Conservation (phyloP, 257 asterid species). For the Capsicum chinense region DNA sequence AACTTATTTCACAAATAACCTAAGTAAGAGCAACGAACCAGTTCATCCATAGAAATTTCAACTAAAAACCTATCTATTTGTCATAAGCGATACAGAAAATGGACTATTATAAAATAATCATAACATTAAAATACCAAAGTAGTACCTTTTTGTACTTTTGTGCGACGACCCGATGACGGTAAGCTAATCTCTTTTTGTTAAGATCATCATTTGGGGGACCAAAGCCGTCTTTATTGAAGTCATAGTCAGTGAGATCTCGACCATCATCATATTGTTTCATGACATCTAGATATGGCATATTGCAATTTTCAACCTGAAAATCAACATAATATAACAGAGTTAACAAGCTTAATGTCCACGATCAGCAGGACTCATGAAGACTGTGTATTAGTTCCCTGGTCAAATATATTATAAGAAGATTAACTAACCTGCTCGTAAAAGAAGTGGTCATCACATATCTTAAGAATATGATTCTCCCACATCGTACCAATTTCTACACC, state of each 20-base stretch:
- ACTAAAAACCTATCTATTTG: background rate
- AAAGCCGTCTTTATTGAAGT: conserved; percentile 71
- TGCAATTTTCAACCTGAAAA: conserved; percentile 73
- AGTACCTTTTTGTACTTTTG: conserved; percentile 80
- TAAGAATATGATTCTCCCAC: conserved; percentile 93
- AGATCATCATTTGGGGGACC: conserved; percentile 62
- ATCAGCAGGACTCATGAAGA: background rate
- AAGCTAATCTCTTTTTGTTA: conserved; percentile 75
- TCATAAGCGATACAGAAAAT: background rate
- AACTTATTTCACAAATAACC: background rate
- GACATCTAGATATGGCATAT: conserved; percentile 79
- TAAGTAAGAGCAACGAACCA: background rate
- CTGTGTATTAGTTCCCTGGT: background rate
- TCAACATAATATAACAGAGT: conserved; percentile 23
- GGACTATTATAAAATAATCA: conserved; percentile 1
- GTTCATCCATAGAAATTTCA: background rate
- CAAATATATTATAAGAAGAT: background rate
- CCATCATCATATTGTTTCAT: conserved; percentile 72
- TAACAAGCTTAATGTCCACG: background rate
- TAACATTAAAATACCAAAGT: background rate
- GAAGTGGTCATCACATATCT: conserved; percentile 75
- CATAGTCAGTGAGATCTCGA: conserved; percentile 67
- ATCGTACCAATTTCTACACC: conserved; percentile 74
- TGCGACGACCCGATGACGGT: conserved; percentile 71
- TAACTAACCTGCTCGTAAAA: conserved; percentile 78